Percentiles rank a stretch among this genome's conserved stretches.
These are phyloP conservation scores for Paecilomyces variotii DNA, from an alignment of 2,329 filamentous ascomycete species.

Conservation along the genomic window DNA sequence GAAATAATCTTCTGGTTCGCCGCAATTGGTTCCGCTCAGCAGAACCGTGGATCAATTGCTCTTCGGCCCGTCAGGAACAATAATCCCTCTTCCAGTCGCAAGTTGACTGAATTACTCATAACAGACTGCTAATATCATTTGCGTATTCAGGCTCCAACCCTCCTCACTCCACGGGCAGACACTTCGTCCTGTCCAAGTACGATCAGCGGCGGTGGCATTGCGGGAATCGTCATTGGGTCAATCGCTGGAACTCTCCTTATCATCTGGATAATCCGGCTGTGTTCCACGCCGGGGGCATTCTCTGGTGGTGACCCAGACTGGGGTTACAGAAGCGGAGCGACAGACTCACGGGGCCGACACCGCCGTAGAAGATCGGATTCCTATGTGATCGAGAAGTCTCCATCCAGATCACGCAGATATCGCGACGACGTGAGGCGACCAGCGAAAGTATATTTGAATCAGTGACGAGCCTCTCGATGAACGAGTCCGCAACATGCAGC, in stretches of 20 bases:
- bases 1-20: neutral
- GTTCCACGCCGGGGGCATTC: constrained; percentile 14
- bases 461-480: neutral
- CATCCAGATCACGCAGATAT: neutral
- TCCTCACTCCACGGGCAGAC: neutral
- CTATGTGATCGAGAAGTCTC: neutral
- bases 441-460: neutral
- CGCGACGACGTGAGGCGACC: neutral
- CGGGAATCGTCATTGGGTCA: constrained; percentile 33
- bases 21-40: neutral
- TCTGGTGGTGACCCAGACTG: constrained; percentile 15
- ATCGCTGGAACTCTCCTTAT: constrained; percentile 29
- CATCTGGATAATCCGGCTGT: constrained; percentile 27
- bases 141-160: neutral
- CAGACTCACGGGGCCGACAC: constrained; percentile 6
- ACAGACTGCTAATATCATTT: neutral
- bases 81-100: neutral
- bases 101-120: neutral
- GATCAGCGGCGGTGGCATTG: constrained; percentile 28
- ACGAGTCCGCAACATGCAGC: neutral
- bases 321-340: constrained; percentile 11
- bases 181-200: constrained; percentile 16
- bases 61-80: neutral
- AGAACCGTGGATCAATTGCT: neutral
- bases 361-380: constrained; percentile 11